A percentile compares a stretch with the other conserved stretches of the same genome.
phyloP scores from a whole-genome alignment of 2,329 filamentous ascomycete species.

The Penicillium sp. region DNA sequence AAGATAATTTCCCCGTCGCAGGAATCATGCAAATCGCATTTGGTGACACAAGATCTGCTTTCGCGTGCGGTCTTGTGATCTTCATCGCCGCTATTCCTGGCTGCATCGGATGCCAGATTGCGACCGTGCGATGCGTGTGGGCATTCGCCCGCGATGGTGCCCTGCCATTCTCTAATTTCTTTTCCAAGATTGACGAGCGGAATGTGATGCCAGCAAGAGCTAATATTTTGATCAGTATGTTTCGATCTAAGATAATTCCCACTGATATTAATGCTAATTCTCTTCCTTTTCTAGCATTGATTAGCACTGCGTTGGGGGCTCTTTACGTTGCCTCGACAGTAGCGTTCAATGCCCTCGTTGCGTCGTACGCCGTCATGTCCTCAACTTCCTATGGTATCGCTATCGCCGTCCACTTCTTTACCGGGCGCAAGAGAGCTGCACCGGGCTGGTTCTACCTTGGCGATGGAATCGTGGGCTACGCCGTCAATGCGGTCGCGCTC shows the following conservation, averaged over 20 bases:
- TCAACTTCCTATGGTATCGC: conserved; percentile 5
- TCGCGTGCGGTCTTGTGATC: conserved; percentile 5
- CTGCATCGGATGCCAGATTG: conserved; percentile 4
- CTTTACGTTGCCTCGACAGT: conserved; percentile 6
- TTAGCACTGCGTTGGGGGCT: conserved; percentile 6
- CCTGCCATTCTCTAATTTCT: conserved; percentile 7
- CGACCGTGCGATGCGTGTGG: conserved; percentile 6
- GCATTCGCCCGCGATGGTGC: conserved; percentile 9
- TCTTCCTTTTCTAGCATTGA: background rate
- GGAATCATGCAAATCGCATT: conserved; percentile 5
- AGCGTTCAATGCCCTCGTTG: conserved; percentile 8
- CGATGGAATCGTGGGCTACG: conserved; percentile 5
- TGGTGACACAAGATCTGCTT: background rate
- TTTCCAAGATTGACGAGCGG: conserved; percentile 8
- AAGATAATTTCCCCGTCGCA: conserved; percentile 5
- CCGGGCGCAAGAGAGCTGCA: conserved; percentile 4
- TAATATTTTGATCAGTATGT: conserved; percentile 7
- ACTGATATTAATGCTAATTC: background rate
- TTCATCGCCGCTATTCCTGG: conserved; percentile 6
- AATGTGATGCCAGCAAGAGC: conserved; percentile 7
- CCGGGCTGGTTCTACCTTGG: conserved; percentile 9
- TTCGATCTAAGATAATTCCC: no score
- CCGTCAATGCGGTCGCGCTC: conserved; percentile 3
- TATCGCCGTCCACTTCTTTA: conserved; percentile 7
- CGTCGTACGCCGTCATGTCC: conserved; percentile 9